Percentiles rank a stretch among this genome's conserved stretches.
phyloP scores from a whole-genome alignment of 2,329 filamentous ascomycete species.

The Penicillium sp. region DNA sequence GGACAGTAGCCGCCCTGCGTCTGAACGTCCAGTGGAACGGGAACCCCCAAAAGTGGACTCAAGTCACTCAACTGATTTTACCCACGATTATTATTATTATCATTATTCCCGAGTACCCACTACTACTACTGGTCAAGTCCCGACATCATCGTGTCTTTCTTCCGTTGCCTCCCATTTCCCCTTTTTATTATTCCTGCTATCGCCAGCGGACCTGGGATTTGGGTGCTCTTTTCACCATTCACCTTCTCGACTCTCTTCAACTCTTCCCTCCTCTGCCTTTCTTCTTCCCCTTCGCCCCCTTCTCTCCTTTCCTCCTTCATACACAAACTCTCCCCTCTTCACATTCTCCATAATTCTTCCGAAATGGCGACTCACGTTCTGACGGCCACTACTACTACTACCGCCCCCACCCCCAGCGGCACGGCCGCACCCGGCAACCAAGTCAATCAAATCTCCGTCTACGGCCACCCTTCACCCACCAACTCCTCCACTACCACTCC shows the following conservation, averaged over 20 bases:
- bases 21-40: no score
- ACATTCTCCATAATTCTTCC: no score
- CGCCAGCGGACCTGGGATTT: neutral
- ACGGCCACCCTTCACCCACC: constrained; percentile 56
- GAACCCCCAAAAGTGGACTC: neutral
- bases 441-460: constrained; percentile 39
- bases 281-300: neutral
- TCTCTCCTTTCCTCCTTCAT: neutral
- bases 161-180: constrained; percentile 13
- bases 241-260: neutral
- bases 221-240: neutral
- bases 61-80: no score
- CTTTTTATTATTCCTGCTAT: constrained; percentile 5
- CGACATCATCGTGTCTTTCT: constrained; percentile 23
- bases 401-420: constrained; percentile 6
- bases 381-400: constrained; percentile 15
- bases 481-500: constrained; percentile 58
- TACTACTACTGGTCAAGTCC: constrained; percentile 20
- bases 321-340: neutral
- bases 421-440: constrained; percentile 19
- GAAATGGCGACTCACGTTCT: constrained; percentile 44
- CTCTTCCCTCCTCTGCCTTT: constrained; percentile 4
- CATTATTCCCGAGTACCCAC: no score
- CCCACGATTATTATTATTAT: neutral
- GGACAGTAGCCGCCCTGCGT: neutral